Evolutionary conservation across 2,329 filamentous ascomycete genomes (phyloP), one percentile per base, ranked within the genome.

Genomic region (Diaporthe longicolla): DNA sequence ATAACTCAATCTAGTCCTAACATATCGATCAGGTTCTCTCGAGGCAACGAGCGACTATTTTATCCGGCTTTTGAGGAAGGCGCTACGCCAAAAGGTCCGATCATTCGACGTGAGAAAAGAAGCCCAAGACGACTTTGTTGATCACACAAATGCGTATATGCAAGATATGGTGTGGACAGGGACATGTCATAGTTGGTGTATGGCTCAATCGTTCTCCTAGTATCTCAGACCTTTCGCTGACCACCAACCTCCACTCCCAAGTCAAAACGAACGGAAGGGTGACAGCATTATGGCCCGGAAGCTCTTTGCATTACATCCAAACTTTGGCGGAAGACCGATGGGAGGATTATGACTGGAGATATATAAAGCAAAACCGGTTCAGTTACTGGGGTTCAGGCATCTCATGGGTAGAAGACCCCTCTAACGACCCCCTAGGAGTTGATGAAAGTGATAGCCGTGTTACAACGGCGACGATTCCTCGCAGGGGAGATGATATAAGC

Each of bases 301-400:
- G 79, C n/a, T 83, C 83, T 2, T 79, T 88, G 15, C 86, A 87
- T 76, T 86, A 85, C 74, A 84, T 87, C 65, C 84, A 87, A 72
- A 82, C 82, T 7, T 75, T 87, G 24, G 77, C 77, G 9, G 78
- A 78, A 35, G 74, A 79, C 37, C 69, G 79, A 29, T 79, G 76
- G 76, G 78, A 79, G 59, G 79, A 79, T 43, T 80, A 77, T 29
- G 72, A 77, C 5, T 79, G 78, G 78, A 52, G 24, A 10, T 77
- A 26, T 37, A 40, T 17, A 17, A 37, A 59, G 19, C 11, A 37
- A 11, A 57, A 71, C 19, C 32, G 76, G 76, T 63, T 63, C 59
- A 29, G 15, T 32, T 63, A 63, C 59, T 63, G 59, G 59, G 59
- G 59, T 15, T 11, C 59, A 3, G 59, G 59, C 17, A 48, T 63